Evolutionary conservation across 2,329 filamentous ascomycete genomes (phyloP), one percentile per base, ranked within the genome.

Genomic region (Sporothrix humicola): DNA sequence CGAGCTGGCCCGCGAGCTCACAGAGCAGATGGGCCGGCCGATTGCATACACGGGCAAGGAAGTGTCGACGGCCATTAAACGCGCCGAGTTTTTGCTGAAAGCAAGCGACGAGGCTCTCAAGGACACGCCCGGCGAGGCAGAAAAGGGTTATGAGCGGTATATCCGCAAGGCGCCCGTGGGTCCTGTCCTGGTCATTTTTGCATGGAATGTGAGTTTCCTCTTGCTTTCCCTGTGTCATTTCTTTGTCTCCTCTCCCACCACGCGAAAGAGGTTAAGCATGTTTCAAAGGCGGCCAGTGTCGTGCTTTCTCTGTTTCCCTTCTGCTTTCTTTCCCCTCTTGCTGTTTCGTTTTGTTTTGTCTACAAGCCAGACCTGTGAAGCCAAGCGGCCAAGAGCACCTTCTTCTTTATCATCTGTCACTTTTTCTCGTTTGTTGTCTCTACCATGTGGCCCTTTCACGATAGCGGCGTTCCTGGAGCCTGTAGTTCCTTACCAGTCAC

Each of bases 11-110:
- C 87, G 89, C 77, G 95, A 98, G 81, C 84, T 98, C 74, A 98
- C 95, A 0, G 91, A 93, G 81, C 95, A 98, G 84, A 98, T 98
- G 95, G 95, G 95, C 58, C 88, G 95, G 23, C 95, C 95, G 48
- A 97, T 98, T 79, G 88, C 92, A 52, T 98, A 95, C 81, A 93
- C 93, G 0, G 90, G 88, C 65, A 94, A 90, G 77, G 95, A 98
- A 84, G 87, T 98, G 77, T 84, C 89, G 44, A 98, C 95, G 17
- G 95, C 95, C 8, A 88, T 97, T 77, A 93, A 92, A 84, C 89
- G 95, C 76, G 93, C 91, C 76, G 90, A 97, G 79, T 97, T 97
- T 80, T 85, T 98, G 73, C 87, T 97, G 78, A 94, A 93, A 81
- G 92, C 97, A 76, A 94, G 92, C 78, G 89, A 91, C 12, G 92